phyloP scores from a whole-genome alignment of 2,329 filamentous ascomycete genomes.

The Penicillium glabrum region DNA sequence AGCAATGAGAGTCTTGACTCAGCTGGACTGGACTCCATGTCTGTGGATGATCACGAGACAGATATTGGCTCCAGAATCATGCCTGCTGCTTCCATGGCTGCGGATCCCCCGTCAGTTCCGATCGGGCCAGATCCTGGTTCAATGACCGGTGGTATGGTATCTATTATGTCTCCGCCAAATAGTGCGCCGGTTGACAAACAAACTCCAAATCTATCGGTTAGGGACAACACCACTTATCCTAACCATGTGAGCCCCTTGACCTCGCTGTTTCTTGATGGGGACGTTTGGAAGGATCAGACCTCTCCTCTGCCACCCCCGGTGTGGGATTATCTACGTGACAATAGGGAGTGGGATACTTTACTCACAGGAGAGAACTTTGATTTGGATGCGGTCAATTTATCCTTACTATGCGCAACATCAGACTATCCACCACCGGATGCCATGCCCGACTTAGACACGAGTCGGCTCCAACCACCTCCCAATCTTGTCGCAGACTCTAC shows the following conservation, averaged over 20 bases:
- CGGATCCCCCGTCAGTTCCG: background rate
- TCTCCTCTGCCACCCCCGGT: conserved; percentile 6
- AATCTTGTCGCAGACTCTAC: background rate
- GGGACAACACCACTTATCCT: background rate
- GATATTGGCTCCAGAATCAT: no score
- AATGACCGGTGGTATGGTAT: background rate
- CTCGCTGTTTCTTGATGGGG: conserved; percentile 3
- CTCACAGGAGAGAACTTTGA: conserved; percentile 23
- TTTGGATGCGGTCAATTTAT: conserved; percentile 19
- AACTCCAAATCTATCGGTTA: background rate
- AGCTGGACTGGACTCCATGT: background rate
- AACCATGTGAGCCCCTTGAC: conserved; percentile 2
- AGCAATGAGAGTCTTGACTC: background rate
- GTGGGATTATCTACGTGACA: conserved; percentile 4
- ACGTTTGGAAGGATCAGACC: conserved; percentile 10
- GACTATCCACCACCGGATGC: background rate
- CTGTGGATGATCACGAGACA: background rate
- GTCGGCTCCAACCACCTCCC: background rate
- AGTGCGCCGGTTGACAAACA: conserved; percentile 1
- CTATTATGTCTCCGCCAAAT: conserved; percentile 3
- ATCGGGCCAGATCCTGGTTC: background rate
- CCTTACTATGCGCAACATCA: conserved; percentile 5
- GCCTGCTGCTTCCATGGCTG: background rate
- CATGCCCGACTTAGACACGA: background rate
- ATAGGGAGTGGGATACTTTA: conserved; percentile 2